Conservation (phyloP, 169 alveolate genomes). For the Babesia divergens region DNA sequence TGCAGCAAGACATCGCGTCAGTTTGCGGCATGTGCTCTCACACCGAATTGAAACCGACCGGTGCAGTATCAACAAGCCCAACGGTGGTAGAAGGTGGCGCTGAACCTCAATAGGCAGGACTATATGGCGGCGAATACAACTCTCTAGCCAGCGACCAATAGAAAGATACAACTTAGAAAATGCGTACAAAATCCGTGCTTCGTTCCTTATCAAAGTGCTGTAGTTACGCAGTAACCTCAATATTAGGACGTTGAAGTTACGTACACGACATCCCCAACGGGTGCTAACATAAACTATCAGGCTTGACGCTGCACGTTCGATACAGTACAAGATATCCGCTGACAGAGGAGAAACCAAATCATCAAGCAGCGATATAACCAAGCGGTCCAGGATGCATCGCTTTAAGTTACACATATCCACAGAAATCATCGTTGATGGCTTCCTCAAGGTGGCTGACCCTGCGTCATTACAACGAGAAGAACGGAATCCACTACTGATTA, state of each 20-base stretch:
- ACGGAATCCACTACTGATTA: neutral
- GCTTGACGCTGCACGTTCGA: conserved; percentile 8
- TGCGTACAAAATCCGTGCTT: neutral
- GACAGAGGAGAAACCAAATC: neutral
- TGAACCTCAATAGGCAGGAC: conserved; percentile 23
- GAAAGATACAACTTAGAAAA: conserved; percentile 8
- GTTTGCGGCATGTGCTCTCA: neutral
- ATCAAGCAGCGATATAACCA: conserved; percentile 1
- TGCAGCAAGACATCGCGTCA: neutral
- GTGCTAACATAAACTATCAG: neutral
- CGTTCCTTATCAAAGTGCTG: neutral
- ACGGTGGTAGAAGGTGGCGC: conserved; percentile 22
- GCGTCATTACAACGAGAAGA: neutral
- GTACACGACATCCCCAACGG: neutral
- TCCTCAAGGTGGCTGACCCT: neutral
- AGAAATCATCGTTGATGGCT: neutral
- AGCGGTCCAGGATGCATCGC: neutral
- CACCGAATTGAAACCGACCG: neutral
- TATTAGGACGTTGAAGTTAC: neutral
- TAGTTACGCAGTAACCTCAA: neutral
- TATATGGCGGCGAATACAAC: neutral
- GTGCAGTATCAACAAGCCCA: conserved; percentile 16
- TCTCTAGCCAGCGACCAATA: conserved; percentile 6
- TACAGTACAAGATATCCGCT: neutral
- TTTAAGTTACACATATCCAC: neutral